Base-by-base conservation (phyloP, 2,329 filamentous ascomycete genomes). In the Apiospora kogelbergensis region DNA sequence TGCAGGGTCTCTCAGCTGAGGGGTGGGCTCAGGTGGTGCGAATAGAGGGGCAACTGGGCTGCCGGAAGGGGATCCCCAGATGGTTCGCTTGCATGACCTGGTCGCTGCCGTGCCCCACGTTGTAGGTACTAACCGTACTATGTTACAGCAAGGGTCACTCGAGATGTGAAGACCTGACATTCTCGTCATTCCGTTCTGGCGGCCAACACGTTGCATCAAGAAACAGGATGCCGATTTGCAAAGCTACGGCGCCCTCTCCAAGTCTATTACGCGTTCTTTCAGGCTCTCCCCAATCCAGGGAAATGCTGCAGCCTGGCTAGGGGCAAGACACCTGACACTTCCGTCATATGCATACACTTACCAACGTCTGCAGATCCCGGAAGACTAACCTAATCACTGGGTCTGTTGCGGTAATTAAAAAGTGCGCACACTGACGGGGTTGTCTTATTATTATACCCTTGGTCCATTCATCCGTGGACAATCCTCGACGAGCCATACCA, bases 1-100 rank as follows among this genome's bases (percentile, higher is more conserved):
- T 60, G 53, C 42, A 45, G 53, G 53, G 53, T 60, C 53, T 60
- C 53, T 60, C 53, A 60, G 53, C 53, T 60, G 53, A 60, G 53
- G 53, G 53, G 30, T 9, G 9, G 30, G 53, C 53, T 37, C 26
- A 60, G 53, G 53, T 37, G 53, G 26, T 37, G 53, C n/a, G 53
- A 13, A 37, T 37, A 20, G 53, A 60, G 53, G 30, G 53, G 53
- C 53, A 60, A n/a, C 53, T 37, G 53, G 53, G 53, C 48, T 30
- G 48, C 45, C 13, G 48, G 22, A 57, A 57, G 30, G 48, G 26
- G 30, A 33, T 20, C 48, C 48, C 48, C 48, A 33, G 53, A 37
- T 37, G 53, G 30, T 60, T 57, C 48, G 26, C 30, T 26, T 60
- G 53, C 17, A 60, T 60, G 53, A 60, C 30, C 30, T 60, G 17